Evolutionary conservation across 2,329 filamentous ascomycete genomes (phyloP).

Genomic region (Xylaria sp.): DNA sequence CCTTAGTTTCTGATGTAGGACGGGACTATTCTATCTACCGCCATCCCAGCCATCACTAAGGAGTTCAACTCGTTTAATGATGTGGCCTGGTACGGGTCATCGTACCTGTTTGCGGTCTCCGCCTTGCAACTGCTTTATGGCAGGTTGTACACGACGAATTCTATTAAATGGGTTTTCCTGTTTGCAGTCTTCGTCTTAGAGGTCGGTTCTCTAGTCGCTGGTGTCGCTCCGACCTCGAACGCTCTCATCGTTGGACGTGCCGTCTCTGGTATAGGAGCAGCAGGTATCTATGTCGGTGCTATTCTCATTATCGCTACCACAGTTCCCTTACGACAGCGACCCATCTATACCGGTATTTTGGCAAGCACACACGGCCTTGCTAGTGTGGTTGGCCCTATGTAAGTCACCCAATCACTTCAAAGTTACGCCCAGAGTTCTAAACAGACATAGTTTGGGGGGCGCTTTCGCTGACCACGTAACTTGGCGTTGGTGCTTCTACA

Average conservation of each 20-base stretch:
- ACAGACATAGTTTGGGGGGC: slow-evolving; percentile 39
- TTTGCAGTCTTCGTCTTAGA: slow-evolving; percentile 52
- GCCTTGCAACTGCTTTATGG: slow-evolving; percentile 51
- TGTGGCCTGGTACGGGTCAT: slow-evolving; percentile 24
- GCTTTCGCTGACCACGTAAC: slow-evolving; percentile 47
- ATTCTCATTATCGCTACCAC: slow-evolving; percentile 49
- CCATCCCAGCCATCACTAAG: slow-evolving; percentile 18
- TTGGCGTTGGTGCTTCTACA: slow-evolving; percentile 36
- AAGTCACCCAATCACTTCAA: neutral
- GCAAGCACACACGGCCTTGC: slow-evolving; percentile 54
- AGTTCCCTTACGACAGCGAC: slow-evolving; percentile 41
- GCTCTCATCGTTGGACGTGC: slow-evolving; percentile 46
- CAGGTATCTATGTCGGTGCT: slow-evolving; percentile 55
- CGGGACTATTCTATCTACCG: slow-evolving; percentile 20
- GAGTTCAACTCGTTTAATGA: slow-evolving; percentile 18
- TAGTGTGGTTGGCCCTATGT: slow-evolving; percentile 45
- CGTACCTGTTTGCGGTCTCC: slow-evolving; percentile 51
- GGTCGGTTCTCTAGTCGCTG: slow-evolving; percentile 52
- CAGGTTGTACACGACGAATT: slow-evolving; percentile 53
- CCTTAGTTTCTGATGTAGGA: slow-evolving; percentile 1
- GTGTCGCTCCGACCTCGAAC: slow-evolving; percentile 41
- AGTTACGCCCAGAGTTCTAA: neutral
- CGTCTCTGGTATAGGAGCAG: slow-evolving; percentile 49
- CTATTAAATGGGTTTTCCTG: slow-evolving; percentile 51
- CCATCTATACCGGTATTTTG: slow-evolving; percentile 37